Evolutionary conservation across 441 rosid species (phyloP), one percentile per base, ranked within the genome.

Genomic region (Biscutella laevigata): DNA sequence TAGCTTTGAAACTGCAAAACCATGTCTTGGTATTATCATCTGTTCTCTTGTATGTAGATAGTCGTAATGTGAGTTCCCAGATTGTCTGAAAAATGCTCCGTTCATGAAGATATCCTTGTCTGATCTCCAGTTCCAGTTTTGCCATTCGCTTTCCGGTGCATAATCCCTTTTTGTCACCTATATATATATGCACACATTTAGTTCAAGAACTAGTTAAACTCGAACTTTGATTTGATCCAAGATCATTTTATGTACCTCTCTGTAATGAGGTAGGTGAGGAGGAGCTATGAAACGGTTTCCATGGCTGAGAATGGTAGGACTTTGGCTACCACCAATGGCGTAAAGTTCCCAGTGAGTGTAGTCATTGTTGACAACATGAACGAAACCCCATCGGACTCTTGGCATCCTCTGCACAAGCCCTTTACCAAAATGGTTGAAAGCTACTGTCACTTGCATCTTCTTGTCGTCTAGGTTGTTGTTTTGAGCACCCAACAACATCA

Each of bases 371-470:
- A 90, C 92, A 7, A 83, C 95, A 24, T 84, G 94, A 49, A 73
- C 69, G 69, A 81, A 82, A 25, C 78, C 95, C 77, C 82, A 78
- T 32, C 94, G 72, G 61, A 77, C 49, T 59, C 95, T 79, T 0
- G 96, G 96, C 96, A 88, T 88, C 58, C 96, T 83, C 69, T 88
- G 96, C 4, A 81, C 74, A 29, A 88, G 57, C 38, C 91, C 95
- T 38, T 75, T 70, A 0, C 90, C 97, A 24, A 88, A 88, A 69
- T 80, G 97, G 70, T 88, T 88, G 77, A 77, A 88, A 4, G 97
- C 92, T 6, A 86, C 61, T 0, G 97, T 88, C 6, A 86, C 79
- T 67, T 88, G 97, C 97, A 88, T 80, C 4, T 47, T 50, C 54
- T 64, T 52, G 67, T 88, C 96, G 0, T 30, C 50, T 0, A 47